These are phyloP conservation scores for Aspergillus quadricinctus DNA, from an alignment of 2,329 filamentous ascomycete genomes.

Conservation along the genomic window DNA sequence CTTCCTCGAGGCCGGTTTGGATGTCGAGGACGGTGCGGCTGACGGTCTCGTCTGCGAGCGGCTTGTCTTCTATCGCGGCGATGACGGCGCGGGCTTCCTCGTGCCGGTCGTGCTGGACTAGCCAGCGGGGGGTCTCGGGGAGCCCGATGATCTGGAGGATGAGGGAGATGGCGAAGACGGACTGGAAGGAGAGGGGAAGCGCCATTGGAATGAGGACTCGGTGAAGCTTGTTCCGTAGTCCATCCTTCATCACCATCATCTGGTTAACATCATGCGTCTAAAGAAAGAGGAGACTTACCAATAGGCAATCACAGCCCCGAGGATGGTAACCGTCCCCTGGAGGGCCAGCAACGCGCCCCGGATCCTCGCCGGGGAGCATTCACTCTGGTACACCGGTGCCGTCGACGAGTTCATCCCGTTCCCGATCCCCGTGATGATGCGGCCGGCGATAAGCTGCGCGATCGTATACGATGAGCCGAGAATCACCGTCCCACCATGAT, in stretches of 20 bases:
- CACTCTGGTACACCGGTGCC: constrained; percentile 28
- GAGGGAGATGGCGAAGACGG: constrained; percentile 22
- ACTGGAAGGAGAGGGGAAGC: constrained; percentile 28
- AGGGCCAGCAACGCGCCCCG: constrained; percentile 23
- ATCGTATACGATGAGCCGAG: constrained; percentile 36
- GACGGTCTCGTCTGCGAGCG: constrained; percentile 9
- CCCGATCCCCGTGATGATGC: constrained; percentile 44
- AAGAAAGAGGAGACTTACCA: constrained; percentile 21
- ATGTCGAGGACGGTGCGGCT: constrained; percentile 18
- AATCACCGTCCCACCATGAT: constrained; percentile 33
- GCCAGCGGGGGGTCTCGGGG: constrained; percentile 30
- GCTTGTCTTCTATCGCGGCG: constrained; percentile 15
- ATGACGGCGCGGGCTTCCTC: constrained; percentile 23
- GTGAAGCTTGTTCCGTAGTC: constrained; percentile 41
- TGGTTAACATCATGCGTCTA: constrained; percentile 17
- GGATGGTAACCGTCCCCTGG: constrained; percentile 24
- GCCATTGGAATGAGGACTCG: constrained; percentile 29
- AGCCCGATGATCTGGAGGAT: constrained; percentile 23
- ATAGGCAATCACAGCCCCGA: constrained; percentile 18
- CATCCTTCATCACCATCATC: constrained; percentile 20
- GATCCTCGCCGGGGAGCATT: constrained; percentile 22
- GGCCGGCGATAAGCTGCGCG: constrained; percentile 45
- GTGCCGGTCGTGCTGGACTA: constrained; percentile 22
- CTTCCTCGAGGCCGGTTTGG: constrained; percentile 18
- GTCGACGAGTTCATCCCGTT: constrained; percentile 25